phyloP scores from a whole-genome alignment of 768 basidiomycete genomes.

The Suillus weaverae region DNA sequence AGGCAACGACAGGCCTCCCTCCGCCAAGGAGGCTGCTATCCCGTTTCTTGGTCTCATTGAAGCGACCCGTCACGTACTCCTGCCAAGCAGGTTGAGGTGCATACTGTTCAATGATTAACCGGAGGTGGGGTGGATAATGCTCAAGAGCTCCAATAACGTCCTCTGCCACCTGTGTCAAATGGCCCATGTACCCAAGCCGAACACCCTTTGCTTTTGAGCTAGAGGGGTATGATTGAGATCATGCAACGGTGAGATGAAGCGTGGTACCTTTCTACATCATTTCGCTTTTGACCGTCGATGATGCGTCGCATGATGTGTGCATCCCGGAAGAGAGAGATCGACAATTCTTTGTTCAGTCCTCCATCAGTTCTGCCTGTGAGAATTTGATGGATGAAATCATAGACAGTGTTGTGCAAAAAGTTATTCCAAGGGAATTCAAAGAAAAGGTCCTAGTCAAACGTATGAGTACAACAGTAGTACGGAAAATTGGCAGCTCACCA shows the following conservation, averaged over 20 bases:
- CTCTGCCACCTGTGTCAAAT: conserved; percentile 91
- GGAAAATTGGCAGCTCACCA: conserved; percentile 52
- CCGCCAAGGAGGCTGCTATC: conserved; percentile 84
- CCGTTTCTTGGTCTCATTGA: conserved; percentile 81
- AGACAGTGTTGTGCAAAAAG: conserved; percentile 94
- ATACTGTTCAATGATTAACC: conserved; percentile 58
- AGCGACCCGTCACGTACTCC: conserved; percentile 81
- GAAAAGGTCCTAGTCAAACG: conserved; percentile 72
- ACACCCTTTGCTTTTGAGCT: conserved; percentile 75
- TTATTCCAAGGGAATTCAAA: conserved; percentile 98
- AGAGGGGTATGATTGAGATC: conserved; percentile 13
- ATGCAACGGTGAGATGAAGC: conserved; percentile 6
- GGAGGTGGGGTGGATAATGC: conserved; percentile 80
- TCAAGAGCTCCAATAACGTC: conserved; percentile 90
- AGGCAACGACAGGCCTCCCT: conserved; percentile 66
- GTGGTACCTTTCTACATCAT: conserved; percentile 72
- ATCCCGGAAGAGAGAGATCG: conserved; percentile 83
- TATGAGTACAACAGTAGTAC: conserved; percentile 5
- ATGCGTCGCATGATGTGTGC: conserved; percentile 82
- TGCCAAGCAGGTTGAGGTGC: conserved; percentile 86
- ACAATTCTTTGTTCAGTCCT: conserved; percentile 84
- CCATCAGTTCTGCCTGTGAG: conserved; percentile 83
- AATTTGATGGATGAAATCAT: conserved; percentile 94
- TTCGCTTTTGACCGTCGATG: conserved; percentile 78
- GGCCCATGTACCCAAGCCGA: conserved; percentile 94